Conservation (phyloP, 257 asterid species). For the Solanum rostratum region DNA sequence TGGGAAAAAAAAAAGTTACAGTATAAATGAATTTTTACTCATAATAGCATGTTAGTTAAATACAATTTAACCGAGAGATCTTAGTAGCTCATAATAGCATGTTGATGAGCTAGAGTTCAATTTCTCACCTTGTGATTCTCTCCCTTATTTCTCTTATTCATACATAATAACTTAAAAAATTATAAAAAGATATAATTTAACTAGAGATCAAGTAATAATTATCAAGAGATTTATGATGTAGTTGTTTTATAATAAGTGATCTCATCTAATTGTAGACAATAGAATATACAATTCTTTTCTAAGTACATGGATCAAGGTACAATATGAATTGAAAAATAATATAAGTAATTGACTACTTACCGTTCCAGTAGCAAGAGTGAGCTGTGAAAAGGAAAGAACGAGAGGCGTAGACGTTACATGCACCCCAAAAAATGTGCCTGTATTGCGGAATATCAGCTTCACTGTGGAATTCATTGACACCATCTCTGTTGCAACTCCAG, state of each 20-base stretch:
- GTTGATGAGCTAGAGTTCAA: too few species aligned
- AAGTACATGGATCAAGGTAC: not conserved
- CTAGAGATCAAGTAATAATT: not conserved
- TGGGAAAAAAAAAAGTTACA: too few species aligned
- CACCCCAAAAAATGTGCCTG: conserved; percentile 77
- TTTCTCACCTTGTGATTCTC: not conserved
- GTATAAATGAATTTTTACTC: not conserved
- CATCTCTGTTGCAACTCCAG: conserved; percentile 84
- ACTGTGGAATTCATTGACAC: conserved; percentile 63
- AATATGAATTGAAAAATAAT: not conserved
- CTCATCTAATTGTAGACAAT: too few species aligned
- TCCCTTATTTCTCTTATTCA: not conserved
- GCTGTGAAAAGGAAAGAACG: conserved; percentile 52
- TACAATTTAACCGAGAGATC: too few species aligned
- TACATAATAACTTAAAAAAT: too few species aligned
- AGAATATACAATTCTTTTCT: not conserved
- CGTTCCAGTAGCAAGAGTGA: conserved; percentile 50
- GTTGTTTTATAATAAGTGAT: not conserved
- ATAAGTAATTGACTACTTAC: conserved; percentile 24
- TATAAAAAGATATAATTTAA: not conserved
- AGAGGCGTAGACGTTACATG: conserved; percentile 69
- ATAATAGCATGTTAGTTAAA: not conserved
- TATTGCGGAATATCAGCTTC: conserved; percentile 47
- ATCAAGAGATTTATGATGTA: not conserved
- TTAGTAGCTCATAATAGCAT: rapidly evolving